Evolutionary conservation across 2,329 filamentous ascomycete genomes (phyloP).

Genomic region (Phaeophleospora eucalypticola): DNA sequence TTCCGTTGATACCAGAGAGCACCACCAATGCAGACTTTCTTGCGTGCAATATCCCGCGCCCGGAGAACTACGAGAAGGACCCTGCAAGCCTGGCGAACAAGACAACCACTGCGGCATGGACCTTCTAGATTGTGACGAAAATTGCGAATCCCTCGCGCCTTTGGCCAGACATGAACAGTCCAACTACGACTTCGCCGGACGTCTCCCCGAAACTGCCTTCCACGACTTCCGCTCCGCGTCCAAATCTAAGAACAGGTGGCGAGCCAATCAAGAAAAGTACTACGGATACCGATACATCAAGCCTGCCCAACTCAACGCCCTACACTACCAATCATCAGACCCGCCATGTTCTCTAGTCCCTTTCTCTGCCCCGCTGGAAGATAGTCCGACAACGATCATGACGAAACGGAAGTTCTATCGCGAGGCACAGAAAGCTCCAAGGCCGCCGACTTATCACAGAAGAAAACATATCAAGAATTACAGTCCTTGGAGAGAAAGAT

Average conservation of each 20-base stretch:
- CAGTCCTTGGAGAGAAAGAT: neutral
- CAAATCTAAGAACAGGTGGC: constrained; percentile 13
- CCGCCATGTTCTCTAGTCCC: neutral
- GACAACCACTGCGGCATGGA: too few species aligned
- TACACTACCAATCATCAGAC: constrained; percentile 3
- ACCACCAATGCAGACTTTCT: neutral
- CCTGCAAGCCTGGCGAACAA: neutral
- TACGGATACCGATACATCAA: constrained; percentile 12
- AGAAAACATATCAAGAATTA: neutral
- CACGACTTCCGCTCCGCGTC: constrained; percentile 16
- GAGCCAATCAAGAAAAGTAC: constrained; percentile 11
- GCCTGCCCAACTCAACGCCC: constrained; percentile 9
- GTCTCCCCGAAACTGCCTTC: constrained; percentile 11
- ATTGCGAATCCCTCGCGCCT: neutral
- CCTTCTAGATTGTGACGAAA: too few species aligned
- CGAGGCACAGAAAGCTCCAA: neutral
- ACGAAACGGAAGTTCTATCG: neutral
- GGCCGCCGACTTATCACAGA: constrained; percentile 1
- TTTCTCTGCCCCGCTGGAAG: neutral
- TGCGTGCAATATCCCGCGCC: neutral
- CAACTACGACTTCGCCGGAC: constrained; percentile 9
- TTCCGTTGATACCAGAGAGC: neutral
- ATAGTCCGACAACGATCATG: neutral
- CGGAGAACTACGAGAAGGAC: neutral
- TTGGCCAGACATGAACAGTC: constrained; percentile 1